Percentiles rank a stretch among this genome's conserved stretches.
These are phyloP conservation scores for Malania oleifera DNA, from an alignment of 164 flowering plant genomes.

Conservation along the genomic window DNA sequence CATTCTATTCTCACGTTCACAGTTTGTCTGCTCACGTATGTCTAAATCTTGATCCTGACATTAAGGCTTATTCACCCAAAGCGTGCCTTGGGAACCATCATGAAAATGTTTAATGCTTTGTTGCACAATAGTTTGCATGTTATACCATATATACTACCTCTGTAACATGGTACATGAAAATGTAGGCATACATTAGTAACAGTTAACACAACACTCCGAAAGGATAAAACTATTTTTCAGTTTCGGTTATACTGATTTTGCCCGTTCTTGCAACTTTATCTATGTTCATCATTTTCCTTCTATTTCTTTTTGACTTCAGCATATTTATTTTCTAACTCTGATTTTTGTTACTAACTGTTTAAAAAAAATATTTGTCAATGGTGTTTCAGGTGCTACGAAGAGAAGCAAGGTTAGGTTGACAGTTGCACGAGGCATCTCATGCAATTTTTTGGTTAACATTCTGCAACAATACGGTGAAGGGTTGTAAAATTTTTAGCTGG, in stretches of 20 bases:
- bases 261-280: neutral
- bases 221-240: too few relatives aligned
- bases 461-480: neutral
- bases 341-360: neutral
- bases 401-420: conserved; percentile 68
- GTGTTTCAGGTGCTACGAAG: conserved; percentile 56
- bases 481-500: neutral
- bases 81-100: neutral
- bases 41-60: too few relatives aligned
- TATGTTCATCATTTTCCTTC: neutral
- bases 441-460: conserved; percentile 1
- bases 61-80: too few relatives aligned
- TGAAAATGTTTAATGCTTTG: neutral
- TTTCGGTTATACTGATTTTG: too few relatives aligned
- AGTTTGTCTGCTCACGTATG: too few relatives aligned
- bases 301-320: neutral
- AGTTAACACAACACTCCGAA: neutral
- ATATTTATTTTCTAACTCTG: neutral
- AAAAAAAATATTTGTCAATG: neutral
- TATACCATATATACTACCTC: neutral
- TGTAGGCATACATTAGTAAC: neutral
- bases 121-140: neutral
- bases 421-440: neutral
- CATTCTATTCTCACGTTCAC: too few relatives aligned
- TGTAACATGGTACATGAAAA: too few relatives aligned